phyloP scores from a whole-genome alignment of 805 yeast genomes.

The Wickerhamiella kurtzmanii region DNA sequence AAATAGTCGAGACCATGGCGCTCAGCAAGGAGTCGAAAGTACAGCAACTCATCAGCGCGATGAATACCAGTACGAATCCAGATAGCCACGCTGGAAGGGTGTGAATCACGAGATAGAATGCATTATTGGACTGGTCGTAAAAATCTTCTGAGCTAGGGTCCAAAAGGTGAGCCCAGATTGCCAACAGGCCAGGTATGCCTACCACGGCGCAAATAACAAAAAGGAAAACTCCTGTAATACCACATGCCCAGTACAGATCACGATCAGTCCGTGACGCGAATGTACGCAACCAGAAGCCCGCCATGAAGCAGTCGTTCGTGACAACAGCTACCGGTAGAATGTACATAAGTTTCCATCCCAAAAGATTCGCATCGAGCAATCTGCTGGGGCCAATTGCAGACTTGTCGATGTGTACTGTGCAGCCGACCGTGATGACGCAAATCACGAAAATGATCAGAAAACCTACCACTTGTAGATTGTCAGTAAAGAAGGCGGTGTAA shows the following conservation, averaged over 20 bases:
- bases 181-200: constrained; percentile 73
- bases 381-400: constrained; percentile 52
- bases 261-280: constrained; percentile 69
- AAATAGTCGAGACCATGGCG: constrained; percentile 73
- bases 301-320: constrained; percentile 75
- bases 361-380: constrained; percentile 46
- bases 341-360: constrained; percentile 82
- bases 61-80: constrained; percentile 66
- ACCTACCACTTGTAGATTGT: constrained; percentile 64
- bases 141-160: constrained; percentile 29
- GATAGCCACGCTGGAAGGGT: constrained; percentile 77
- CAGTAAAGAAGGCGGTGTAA: constrained; percentile 76
- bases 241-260: constrained; percentile 61
- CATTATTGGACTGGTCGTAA: constrained; percentile 46
- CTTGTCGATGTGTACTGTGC: constrained; percentile 45
- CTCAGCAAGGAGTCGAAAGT: constrained; percentile 80
- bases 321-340: constrained; percentile 73
- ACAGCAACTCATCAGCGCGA: constrained; percentile 63
- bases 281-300: constrained; percentile 88
- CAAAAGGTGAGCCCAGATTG: constrained; percentile 72
- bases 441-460: constrained; percentile 55
- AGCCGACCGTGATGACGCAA: constrained; percentile 68
- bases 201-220: constrained; percentile 51
- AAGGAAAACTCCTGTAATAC: constrained; percentile 55
- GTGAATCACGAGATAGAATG: constrained; percentile 51